These are phyloP conservation scores for Gossypium stocksii DNA, from an alignment of 345 rosid genomes.

Conservation along the genomic window DNA sequence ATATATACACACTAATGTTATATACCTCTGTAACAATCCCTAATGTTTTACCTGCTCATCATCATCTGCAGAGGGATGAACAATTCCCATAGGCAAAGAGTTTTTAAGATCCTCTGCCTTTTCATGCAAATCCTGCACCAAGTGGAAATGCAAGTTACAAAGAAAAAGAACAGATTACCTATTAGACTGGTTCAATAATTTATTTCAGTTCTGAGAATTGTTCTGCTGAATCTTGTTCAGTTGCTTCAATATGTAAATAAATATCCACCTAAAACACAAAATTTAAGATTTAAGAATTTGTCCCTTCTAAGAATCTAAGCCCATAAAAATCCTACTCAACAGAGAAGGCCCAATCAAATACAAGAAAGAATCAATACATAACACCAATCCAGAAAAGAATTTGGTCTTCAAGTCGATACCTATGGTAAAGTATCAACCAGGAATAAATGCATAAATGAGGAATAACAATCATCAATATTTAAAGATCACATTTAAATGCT, in stretches of 20 bases:
- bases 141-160: slow-evolving; percentile 8
- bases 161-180: background rate
- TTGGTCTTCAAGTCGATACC: background rate
- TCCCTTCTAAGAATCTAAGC: background rate
- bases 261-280: slow-evolving; percentile 11
- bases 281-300: background rate
- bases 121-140: slow-evolving; percentile 41
- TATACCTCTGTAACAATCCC: background rate
- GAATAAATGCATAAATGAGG: background rate
- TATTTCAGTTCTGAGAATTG: slow-evolving; percentile 9
- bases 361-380: background rate
- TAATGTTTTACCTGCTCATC: slow-evolving; percentile 49
- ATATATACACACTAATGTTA: background rate
- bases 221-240: slow-evolving; percentile 6
- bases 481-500: background rate
- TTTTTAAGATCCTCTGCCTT: slow-evolving; percentile 31
- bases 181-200: background rate
- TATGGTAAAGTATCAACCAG: slow-evolving; percentile 1
- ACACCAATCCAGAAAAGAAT: background rate
- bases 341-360: background rate
- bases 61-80: slow-evolving; percentile 49
- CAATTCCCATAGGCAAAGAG: slow-evolving; percentile 36
- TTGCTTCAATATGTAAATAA: slow-evolving; percentile 12
- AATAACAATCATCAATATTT: background rate
- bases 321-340: background rate